Percentiles rank a stretch among this genome's conserved stretches.
phyloP scores from a whole-genome alignment of 192 early-diverging fungal species.

The Dissophora ornata region DNA sequence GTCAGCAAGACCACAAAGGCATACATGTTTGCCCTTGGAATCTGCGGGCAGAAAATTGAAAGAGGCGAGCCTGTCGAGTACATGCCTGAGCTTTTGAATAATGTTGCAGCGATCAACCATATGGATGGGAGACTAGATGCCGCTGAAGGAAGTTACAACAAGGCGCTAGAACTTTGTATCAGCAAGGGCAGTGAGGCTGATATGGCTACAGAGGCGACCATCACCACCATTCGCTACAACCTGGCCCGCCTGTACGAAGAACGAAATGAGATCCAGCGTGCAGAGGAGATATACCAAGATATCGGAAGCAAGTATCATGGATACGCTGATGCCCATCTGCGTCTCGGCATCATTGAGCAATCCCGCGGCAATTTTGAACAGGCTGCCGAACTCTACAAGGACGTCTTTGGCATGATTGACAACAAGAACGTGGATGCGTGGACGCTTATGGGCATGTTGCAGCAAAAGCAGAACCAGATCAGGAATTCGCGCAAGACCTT shows the following conservation, averaged over 20 bases:
- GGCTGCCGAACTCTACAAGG: conserved; percentile 71
- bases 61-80: conserved; percentile 45
- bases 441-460: conserved; percentile 79
- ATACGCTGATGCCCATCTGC: conserved; percentile 83
- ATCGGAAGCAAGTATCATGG: conserved; percentile 73
- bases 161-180: conserved; percentile 59
- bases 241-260: conserved; percentile 77
- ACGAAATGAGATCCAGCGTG: conserved; percentile 63
- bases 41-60: conserved; percentile 47
- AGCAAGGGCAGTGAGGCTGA: conserved; percentile 38
- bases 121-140: conserved; percentile 50
- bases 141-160: conserved; percentile 58
- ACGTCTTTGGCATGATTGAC: conserved; percentile 71
- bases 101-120: conserved; percentile 86
- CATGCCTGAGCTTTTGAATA: conserved; percentile 83
- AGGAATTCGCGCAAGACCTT: conserved; percentile 77
- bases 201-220: conserved; percentile 52
- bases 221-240: conserved; percentile 80
- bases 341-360: conserved; percentile 78
- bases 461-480: conserved; percentile 68
- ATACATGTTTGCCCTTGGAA: conserved; percentile 56
- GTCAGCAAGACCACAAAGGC: conserved; percentile 59
- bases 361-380: conserved; percentile 61
- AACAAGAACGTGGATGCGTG: conserved; percentile 70
- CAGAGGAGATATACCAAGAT: conserved; percentile 72